Base-by-base conservation (phyloP, 2,329 filamentous ascomycete genomes). In the Rasamsonia emersonii region DNA sequence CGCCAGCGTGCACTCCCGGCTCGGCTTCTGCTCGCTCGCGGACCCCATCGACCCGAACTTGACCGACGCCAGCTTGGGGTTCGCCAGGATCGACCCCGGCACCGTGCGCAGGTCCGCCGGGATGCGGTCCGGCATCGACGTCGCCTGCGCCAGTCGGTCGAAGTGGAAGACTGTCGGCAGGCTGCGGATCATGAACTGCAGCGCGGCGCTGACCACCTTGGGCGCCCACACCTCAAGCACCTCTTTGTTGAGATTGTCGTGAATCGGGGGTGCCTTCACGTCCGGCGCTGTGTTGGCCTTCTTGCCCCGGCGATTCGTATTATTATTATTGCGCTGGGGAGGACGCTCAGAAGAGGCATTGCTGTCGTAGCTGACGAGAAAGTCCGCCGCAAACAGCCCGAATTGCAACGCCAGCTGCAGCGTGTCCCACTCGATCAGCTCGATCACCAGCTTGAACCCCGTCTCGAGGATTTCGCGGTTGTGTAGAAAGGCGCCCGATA, bases 331-430 rank as follows among this genome's bases (percentile, higher is more conserved):
- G n/a, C n/a, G n/a, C n/a, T n/a, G n/a, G n/a, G n/a, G n/a, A n/a
- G n/a, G n/a, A n/a, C n/a, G n/a, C n/a, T n/a, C n/a, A n/a, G n/a
- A n/a, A n/a, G n/a, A n/a, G n/a, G n/a, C n/a, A n/a, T n/a, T n/a
- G n/a, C 18, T 24, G 28, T 19, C 11, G 5, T 37, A 25, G 9
- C 24, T 31, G 13, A 59, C 33, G 17, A 44, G 28, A 30, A 46
- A 56, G 7, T 43, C 40, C 9, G 37, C 30, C 1, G 44, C 33
- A 9, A 29, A 33, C 15, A 53, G 35, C 1, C 49, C 50, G 18
- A 54, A 57, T n/a, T 40, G 40, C 3, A 58, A 32, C 5, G 51
- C 31, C 3, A 41, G 29, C 29, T 58, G 53, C 18, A 56, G 32
- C 9, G 42, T 57, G 6, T 45, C 38, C 53, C 52, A 57, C 24